Evolutionary conservation across 2,329 filamentous ascomycete genomes (phyloP), one percentile per base, ranked within the genome.

Genomic region (Colletotrichum plurivorum): DNA sequence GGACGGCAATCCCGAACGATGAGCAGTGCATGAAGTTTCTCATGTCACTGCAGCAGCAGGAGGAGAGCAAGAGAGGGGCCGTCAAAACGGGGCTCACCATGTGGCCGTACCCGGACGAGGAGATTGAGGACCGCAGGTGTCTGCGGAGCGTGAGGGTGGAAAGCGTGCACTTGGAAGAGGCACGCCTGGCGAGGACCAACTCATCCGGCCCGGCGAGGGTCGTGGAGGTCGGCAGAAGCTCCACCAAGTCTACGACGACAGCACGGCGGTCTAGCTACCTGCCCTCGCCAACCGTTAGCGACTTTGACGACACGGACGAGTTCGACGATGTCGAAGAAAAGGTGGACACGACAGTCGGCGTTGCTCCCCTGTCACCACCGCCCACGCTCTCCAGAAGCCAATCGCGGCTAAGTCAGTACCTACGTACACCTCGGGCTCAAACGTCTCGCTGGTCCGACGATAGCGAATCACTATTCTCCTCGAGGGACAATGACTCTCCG

Each of bases 11-110:
- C 13, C 71, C 71, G 27, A 66, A 57, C n/a, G 71, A 72, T 10
- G 69, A 71, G 18, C 56, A 72, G 27, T 72, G 71, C 62, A 71
- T 71, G 71, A 46, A 68, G 16, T 72, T 72, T 4, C 54, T 72
- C 36, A 70, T 70, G 62, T 62, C 69, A 2, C 18, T 71, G 39
- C 67, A 69, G 57, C 65, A 45, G 45, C 65, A 69, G 51, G 66
- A 69, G 52, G 67, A 69, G 25, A 16, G 63, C 31, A 68, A 58
- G 39, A 53, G 67, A 31, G 66, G 52, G 16, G 31, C 18, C 10
- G 27, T 54, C 13, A 64, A 70, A 53, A 62, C 22, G 3, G 58
- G 64, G 22, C 69, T 59, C 20, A 45, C 43, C 36, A 65, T 56
- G 57, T 67, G 60, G 69, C 61, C 69, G 7, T 62, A 62, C 31